Base-by-base conservation (phyloP, 2,329 filamentous ascomycete species). In the Amesomyces nigricolor region DNA sequence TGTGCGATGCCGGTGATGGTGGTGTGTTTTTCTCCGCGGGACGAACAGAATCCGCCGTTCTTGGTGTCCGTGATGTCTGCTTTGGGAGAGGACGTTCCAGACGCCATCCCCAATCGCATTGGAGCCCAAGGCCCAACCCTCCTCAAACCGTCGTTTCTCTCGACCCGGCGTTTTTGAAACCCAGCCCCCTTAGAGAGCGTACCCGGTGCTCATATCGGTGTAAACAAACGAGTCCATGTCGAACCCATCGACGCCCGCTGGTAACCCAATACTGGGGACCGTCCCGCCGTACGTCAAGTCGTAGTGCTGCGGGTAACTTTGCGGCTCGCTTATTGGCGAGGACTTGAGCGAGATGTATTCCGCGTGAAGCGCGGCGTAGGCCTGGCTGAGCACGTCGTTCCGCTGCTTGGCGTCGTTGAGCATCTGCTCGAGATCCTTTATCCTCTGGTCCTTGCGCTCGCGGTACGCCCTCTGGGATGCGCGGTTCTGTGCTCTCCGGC, bases 391-490 rank as follows among this genome's bases (percentile, higher is more conserved):
- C 35, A 74, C 73, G 56, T 77, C 77, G 66, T 84, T 80, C 61
- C 77, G 79, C 22, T 78, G 75, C 58, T 77, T 76, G 48, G 81
- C 70, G 16, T 79, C 75, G 46, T 68, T 69, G 32, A 86, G 75
- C 62, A 82, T 75, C 37, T 73, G 66, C 66, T 86, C 82, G 17
- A 86, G 76, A 61, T 86, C 82, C 58, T 79, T 78, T 63, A 85
- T 84, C 58, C 83, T 78, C 66, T 85, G 82, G 64, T 86, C 81
- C 63, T 84, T 85, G 51, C 81, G 75, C 65, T 85, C 80, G 47
- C 81, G 74, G 64, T 83, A 84, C 0, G 80, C 81, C 56, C 81
- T 72, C 65, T 84, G 81, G 2, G 81, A 83, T 39, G 80, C 80
- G 52, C 80, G 75, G 61, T 83, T 83, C 62, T 83, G 81, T 45